phyloP scores from a whole-genome alignment of 176 grass and related monocot genomes.

The Lolium multiflorum region DNA sequence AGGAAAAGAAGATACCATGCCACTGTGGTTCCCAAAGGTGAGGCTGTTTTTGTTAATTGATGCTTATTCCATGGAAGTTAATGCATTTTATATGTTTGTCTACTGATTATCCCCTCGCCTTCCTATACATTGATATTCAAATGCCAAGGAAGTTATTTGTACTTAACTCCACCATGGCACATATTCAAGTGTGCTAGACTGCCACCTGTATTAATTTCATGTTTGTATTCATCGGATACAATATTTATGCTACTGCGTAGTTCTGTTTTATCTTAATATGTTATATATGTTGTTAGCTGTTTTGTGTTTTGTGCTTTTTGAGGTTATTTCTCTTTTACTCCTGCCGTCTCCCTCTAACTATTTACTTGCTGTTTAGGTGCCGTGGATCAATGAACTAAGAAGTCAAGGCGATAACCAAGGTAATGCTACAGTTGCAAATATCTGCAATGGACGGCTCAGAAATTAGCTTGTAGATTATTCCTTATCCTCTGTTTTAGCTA shows the following conservation, averaged over 20 bases:
- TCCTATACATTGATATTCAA: background rate
- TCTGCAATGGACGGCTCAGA: slow-evolving; percentile 14
- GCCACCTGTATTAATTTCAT: slow-evolving; percentile 19
- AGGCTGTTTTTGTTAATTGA: slow-evolving; percentile 20
- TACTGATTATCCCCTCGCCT: background rate
- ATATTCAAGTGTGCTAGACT: background rate
- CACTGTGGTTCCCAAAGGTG: slow-evolving; percentile 93
- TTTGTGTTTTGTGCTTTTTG: slow-evolving; percentile 13
- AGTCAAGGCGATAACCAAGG: slow-evolving; percentile 26
- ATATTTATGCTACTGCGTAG: slow-evolving; percentile 21
- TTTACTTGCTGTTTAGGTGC: slow-evolving; percentile 68
- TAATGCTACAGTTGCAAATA: slow-evolving; percentile 22
- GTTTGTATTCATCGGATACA: background rate
- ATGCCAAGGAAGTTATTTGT: background rate
- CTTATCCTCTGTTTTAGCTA: background rate
- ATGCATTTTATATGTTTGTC: slow-evolving; percentile 1
- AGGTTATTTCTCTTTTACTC: slow-evolving; percentile 36
- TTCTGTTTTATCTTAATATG: slow-evolving; percentile 28
- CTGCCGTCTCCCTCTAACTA: slow-evolving; percentile 27
- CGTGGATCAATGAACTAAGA: slow-evolving; percentile 98
- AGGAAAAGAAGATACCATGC: slow-evolving; percentile 95
- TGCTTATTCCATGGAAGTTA: slow-evolving; percentile 19
- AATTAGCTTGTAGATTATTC: slow-evolving; percentile 16
- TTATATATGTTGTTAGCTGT: slow-evolving; percentile 11
- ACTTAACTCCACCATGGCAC: background rate